Conservation (phyloP, 2,329 filamentous ascomycete species). For the Colletotrichum sp. region DNA sequence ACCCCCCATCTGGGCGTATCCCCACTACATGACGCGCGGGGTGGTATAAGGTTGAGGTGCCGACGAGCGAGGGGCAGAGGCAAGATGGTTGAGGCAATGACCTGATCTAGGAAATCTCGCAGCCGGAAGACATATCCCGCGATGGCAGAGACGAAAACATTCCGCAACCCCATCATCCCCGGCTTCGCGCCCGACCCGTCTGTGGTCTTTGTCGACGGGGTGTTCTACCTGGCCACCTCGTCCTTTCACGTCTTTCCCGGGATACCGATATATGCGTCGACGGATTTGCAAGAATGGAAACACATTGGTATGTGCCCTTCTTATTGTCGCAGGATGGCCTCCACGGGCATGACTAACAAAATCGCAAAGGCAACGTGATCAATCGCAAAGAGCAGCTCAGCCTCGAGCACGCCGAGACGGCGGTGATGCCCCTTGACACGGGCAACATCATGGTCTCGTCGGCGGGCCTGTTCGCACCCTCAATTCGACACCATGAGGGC, state of each 20-base stretch:
- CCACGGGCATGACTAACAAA: not conserved
- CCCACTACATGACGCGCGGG: not conserved
- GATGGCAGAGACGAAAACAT: not conserved
- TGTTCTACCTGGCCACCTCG: conserved; percentile 52
- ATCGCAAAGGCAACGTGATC: not conserved
- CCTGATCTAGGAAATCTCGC: not conserved
- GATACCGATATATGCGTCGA: conserved; percentile 43
- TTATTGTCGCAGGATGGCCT: accelerated
- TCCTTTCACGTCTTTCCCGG: conserved; percentile 66
- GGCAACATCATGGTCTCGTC: not conserved
- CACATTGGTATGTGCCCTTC: conserved; percentile 24
- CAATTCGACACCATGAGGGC: conserved; percentile 25
- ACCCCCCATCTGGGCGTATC: not conserved
- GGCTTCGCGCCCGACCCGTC: conserved; percentile 37
- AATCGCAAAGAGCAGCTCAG: not conserved
- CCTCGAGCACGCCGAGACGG: not conserved
- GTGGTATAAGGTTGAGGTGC: not conserved
- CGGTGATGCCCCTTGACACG: not conserved
- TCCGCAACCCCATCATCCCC: conserved; percentile 33
- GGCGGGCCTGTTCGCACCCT: conserved; percentile 28
- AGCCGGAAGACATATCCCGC: not conserved
- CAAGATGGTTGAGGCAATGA: not conserved
- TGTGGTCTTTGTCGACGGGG: conserved; percentile 29
- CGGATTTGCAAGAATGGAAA: conserved; percentile 35
- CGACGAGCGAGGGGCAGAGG: not conserved